Evolutionary conservation across 495 filamentous ascomycete species (phyloP).

Genomic region (Penicillium parvum): DNA sequence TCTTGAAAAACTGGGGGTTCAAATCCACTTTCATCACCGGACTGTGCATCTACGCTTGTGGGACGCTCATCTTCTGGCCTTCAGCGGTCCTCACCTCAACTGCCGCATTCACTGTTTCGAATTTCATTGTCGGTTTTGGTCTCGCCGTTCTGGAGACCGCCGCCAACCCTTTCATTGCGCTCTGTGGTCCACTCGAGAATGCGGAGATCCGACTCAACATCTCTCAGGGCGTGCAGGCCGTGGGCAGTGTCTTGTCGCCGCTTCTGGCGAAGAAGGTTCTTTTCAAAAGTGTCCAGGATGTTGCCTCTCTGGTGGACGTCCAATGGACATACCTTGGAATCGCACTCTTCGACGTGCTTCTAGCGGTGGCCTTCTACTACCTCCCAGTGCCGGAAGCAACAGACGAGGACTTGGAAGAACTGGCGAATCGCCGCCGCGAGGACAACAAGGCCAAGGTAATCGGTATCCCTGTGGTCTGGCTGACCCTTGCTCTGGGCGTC

Average conservation of each 20-base stretch:
- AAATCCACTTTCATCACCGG: conserved; percentile 63
- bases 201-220: conserved; percentile 62
- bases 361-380: conserved; percentile 63
- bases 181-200: conserved; percentile 64
- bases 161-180: conserved; percentile 63
- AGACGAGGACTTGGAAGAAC: conserved; percentile 56
- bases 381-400: conserved; percentile 63
- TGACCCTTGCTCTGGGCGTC: conserved; percentile 53
- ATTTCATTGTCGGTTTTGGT: conserved; percentile 64
- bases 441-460: conserved; percentile 46
- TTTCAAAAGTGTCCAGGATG: conserved; percentile 48
- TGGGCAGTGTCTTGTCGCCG: conserved; percentile 59
- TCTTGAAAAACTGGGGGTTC: conserved; percentile 62
- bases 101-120: conserved; percentile 59
- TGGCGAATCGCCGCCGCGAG: conserved; percentile 47
- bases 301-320: conserved; percentile 56
- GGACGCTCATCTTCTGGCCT: conserved; percentile 68
- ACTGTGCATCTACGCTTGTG: conserved; percentile 59
- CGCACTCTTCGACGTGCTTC: conserved; percentile 57
- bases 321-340: conserved; percentile 73
- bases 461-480: conserved; percentile 49
- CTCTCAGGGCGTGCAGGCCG: conserved; percentile 64
- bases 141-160: conserved; percentile 60
- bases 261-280: conserved; percentile 59
- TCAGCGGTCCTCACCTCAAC: conserved; percentile 64